These are phyloP conservation scores for Discostella stelligera DNA, from an alignment of 352 stramenopile genomes.

Conservation along the genomic window DNA sequence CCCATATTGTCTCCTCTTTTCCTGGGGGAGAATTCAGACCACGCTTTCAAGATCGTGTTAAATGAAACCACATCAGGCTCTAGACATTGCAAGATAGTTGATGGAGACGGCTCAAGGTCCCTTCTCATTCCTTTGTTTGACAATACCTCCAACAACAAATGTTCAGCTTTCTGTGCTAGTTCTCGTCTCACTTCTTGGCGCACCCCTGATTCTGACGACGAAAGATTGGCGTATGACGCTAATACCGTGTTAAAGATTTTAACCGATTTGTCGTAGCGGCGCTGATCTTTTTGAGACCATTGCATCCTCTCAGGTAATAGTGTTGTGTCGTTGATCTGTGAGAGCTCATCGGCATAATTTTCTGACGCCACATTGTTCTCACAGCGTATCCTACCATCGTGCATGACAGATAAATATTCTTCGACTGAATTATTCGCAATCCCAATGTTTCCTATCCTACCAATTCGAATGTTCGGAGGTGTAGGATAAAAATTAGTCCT, in stretches of 20 bases:
- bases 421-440: background rate
- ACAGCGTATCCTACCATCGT: background rate
- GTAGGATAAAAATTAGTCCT: background rate
- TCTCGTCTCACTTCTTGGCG: conserved; percentile 25
- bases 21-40: conserved; percentile 27
- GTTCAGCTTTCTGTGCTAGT: conserved; percentile 35
- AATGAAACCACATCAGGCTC: conserved; percentile 45
- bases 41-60: conserved; percentile 48
- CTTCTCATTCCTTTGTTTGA: background rate
- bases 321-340: background rate
- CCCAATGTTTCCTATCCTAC: conserved; percentile 30
- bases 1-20: background rate
- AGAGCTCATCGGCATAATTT: background rate
- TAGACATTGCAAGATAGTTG: conserved; percentile 35
- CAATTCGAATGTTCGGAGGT: conserved; percentile 21
- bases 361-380: background rate
- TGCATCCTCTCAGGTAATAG: background rate
- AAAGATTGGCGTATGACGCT: conserved; percentile 31
- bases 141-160: conserved; percentile 38
- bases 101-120: conserved; percentile 11
- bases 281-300: conserved; percentile 42
- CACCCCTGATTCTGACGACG: conserved; percentile 18
- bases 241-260: conserved; percentile 43
- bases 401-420: conserved; percentile 19
- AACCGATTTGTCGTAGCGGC: conserved; percentile 38